A percentile compares a stretch with the other conserved stretches of the same genome.
Conservation (phyloP, 2,329 filamentous ascomycete genomes). For the Talaromyces pinophilus region DNA sequence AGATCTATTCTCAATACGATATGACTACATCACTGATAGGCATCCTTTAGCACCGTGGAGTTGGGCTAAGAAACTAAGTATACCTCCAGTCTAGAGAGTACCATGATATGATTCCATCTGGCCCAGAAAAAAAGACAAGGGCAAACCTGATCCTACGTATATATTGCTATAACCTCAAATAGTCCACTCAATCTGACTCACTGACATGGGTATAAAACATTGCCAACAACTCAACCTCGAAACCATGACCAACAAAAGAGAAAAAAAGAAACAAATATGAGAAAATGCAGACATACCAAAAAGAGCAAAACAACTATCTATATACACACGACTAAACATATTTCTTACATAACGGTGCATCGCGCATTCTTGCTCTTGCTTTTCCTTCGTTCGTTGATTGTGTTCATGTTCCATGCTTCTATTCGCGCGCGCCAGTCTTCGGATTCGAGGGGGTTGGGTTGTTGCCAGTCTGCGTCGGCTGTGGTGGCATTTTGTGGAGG, state of each 20-base stretch:
- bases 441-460: constrained; percentile 14
- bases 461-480: constrained; percentile 17
- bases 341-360: constrained; percentile 41
- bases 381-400: constrained; percentile 38
- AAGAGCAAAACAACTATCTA: not conserved
- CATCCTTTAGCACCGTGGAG: not conserved
- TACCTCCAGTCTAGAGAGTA: too few relatives aligned
- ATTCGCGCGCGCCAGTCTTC: constrained; percentile 43
- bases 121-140: not conserved
- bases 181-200: not conserved
- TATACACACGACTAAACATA: not conserved
- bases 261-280: not conserved
- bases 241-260: not conserved
- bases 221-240: not conserved
- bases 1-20: not conserved
- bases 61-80: not conserved
- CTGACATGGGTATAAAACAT: constrained; percentile 8
- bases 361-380: constrained; percentile 34
- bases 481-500: not conserved
- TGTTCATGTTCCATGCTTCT: constrained; percentile 43
- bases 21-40: not conserved
- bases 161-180: not conserved
- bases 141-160: not conserved
- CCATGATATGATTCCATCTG: too few relatives aligned
- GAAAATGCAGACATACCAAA: not conserved